phyloP scores from a whole-genome alignment of 441 rosid species.

The Erysimum pusillum region DNA sequence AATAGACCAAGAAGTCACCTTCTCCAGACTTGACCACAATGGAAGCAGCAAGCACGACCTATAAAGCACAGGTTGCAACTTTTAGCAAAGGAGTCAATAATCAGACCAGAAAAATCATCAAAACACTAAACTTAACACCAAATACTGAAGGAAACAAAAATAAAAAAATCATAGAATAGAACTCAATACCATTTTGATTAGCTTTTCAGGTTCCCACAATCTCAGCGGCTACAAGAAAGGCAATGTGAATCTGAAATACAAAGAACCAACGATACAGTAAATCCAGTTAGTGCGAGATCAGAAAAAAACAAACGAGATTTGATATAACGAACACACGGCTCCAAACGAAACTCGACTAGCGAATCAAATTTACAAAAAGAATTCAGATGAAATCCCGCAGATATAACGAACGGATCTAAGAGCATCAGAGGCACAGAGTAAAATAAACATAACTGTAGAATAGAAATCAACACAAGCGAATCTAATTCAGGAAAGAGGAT shows the following conservation, averaged over 20 bases:
- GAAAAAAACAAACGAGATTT: slow-evolving; percentile 11
- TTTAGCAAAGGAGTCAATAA: slow-evolving; percentile 26
- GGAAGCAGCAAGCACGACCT: slow-evolving; percentile 94
- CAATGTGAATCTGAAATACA: slow-evolving; percentile 41
- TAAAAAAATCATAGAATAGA: slow-evolving; percentile 1
- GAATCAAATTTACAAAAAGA: too few species aligned
- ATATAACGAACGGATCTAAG: too few species aligned
- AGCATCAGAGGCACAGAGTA: too few species aligned
- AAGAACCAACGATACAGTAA: slow-evolving; percentile 18
- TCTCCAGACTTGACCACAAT: slow-evolving; percentile 88
- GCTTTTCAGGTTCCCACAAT: slow-evolving; percentile 34
- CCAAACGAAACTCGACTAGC: too few species aligned
- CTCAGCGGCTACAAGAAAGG: slow-evolving; percentile 9
- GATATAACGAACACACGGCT: too few species aligned
- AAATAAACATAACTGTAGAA: too few species aligned
- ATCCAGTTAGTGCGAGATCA: slow-evolving; percentile 25
- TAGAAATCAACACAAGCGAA: too few species aligned
- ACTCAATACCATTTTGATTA: slow-evolving; percentile 43
- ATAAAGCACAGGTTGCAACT: slow-evolving; percentile 44
- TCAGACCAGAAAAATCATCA: slow-evolving; percentile 24
- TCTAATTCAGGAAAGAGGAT: too few species aligned
- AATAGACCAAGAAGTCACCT: slow-evolving; percentile 58
- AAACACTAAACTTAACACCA: slow-evolving; percentile 12
- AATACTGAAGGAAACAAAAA: background rate
- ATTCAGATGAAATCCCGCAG: too few species aligned